These are phyloP conservation scores for Schizochytrium sp. DNA, from an alignment of 108 stramenopile species.

Conservation along the genomic window DNA sequence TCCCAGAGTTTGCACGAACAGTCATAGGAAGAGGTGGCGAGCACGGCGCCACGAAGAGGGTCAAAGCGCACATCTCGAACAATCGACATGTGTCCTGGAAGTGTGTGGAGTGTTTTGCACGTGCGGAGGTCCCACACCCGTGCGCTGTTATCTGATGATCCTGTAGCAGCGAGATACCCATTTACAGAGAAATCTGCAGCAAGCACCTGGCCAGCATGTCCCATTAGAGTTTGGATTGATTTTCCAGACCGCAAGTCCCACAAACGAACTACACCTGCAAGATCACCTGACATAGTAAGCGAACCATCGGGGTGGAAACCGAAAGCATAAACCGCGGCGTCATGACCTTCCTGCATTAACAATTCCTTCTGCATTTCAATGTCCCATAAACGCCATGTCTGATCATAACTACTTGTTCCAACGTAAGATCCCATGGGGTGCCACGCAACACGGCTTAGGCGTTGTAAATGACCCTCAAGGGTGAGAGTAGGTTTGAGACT, in stretches of 20 bases:
- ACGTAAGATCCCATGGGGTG: constrained; percentile 89
- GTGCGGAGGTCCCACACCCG: constrained; percentile 93
- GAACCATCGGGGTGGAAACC: constrained; percentile 96
- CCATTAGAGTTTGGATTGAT: constrained; percentile 74
- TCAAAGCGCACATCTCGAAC: constrained; percentile 87
- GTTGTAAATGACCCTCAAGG: constrained; percentile 87
- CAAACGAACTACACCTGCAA: constrained; percentile 87
- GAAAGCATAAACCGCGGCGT: constrained; percentile 88
- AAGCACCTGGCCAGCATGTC: constrained; percentile 87
- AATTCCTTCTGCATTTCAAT: constrained; percentile 87
- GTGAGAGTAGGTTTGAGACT: not conserved
- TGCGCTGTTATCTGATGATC: constrained; percentile 92
- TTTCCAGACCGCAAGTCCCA: constrained; percentile 97
- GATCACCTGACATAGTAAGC: constrained; percentile 91
- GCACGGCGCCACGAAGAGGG: constrained; percentile 81
- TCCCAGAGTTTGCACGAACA: constrained; percentile 89
- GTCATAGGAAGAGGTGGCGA: constrained; percentile 92
- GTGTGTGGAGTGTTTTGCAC: constrained; percentile 81
- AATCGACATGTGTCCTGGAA: constrained; percentile 93
- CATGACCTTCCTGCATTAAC: constrained; percentile 94
- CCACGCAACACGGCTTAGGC: constrained; percentile 89
- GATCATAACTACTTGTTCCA: constrained; percentile 94
- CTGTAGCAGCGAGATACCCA: constrained; percentile 93
- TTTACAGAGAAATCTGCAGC: constrained; percentile 86
- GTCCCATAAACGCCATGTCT: constrained; percentile 99